Evolutionary conservation across 805 yeast species (phyloP).

Genomic region (Kockiozyma suomiensis): DNA sequence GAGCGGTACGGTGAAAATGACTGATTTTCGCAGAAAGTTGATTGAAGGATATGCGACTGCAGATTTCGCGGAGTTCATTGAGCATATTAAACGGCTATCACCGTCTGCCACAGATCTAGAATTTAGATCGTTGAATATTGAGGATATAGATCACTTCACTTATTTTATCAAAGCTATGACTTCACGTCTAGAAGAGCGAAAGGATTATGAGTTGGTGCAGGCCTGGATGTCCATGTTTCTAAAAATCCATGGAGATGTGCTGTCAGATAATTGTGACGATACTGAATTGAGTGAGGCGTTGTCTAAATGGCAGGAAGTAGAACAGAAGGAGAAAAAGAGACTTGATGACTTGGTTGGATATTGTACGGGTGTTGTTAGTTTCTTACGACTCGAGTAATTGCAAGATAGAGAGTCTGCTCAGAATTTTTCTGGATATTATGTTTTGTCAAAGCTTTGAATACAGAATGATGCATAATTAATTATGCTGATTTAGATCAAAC

Average conservation of each 20-base stretch:
- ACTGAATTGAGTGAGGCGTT: slow-evolving; percentile 50
- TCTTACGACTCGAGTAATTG: slow-evolving; percentile 40
- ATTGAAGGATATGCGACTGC: slow-evolving; percentile 52
- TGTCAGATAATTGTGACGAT: slow-evolving; percentile 41
- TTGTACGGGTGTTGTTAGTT: slow-evolving; percentile 71
- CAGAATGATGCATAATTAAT: too few species aligned
- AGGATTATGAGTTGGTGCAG: slow-evolving; percentile 74
- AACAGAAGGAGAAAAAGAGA: slow-evolving; percentile 46
- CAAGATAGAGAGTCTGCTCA: too few species aligned
- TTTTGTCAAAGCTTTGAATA: too few species aligned
- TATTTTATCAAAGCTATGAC: slow-evolving; percentile 69
- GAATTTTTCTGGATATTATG: too few species aligned
- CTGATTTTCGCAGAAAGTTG: slow-evolving; percentile 67
- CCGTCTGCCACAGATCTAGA: slow-evolving; percentile 86
- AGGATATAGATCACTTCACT: slow-evolving; percentile 63
- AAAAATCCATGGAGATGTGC: slow-evolving; percentile 79
- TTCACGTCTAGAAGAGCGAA: slow-evolving; percentile 57
- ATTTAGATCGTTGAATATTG: slow-evolving; percentile 68
- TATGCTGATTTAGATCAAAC: too few species aligned
- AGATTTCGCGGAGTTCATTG: slow-evolving; percentile 55
- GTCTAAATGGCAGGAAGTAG: slow-evolving; percentile 51
- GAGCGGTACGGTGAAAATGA: slow-evolving; percentile 15
- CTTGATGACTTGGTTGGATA: slow-evolving; percentile 70
- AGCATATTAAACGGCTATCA: slow-evolving; percentile 58
- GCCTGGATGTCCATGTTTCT: slow-evolving; percentile 77